A percentile compares a stretch with the other conserved stretches of the same genome.
Conservation (phyloP, 1,284 basidiomycete genomes). For the Cutaneotrichosporon cyanovorans region DNA sequence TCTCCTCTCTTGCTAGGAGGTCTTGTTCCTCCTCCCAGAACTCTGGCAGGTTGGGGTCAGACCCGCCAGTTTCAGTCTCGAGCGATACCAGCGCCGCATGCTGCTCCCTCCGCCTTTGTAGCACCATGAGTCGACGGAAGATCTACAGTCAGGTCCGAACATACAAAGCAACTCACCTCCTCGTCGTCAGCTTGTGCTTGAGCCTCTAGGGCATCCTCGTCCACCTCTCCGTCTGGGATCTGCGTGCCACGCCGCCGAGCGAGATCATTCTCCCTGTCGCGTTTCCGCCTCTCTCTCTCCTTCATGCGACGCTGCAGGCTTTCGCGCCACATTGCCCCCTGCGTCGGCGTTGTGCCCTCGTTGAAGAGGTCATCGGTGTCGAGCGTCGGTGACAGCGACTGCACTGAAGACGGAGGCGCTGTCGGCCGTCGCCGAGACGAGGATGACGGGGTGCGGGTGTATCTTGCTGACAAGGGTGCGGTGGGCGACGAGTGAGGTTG, state of each 20-base stretch:
- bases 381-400: neutral
- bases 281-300: slow-evolving; percentile 27
- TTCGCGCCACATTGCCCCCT: slow-evolving; percentile 37
- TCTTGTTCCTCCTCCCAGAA: slow-evolving; percentile 36
- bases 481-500: slow-evolving; percentile 5
- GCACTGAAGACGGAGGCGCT: neutral
- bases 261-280: slow-evolving; percentile 22
- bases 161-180: slow-evolving; percentile 25
- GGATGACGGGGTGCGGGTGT: slow-evolving; percentile 6
- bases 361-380: slow-evolving; percentile 24
- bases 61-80: slow-evolving; percentile 34
- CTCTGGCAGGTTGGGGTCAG: slow-evolving; percentile 29
- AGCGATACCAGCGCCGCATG: slow-evolving; percentile 27
- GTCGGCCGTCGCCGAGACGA: slow-evolving; percentile 3
- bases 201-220: slow-evolving; percentile 33
- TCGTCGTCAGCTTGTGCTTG: slow-evolving; percentile 39
- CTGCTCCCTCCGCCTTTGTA: slow-evolving; percentile 28
- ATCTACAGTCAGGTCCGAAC: slow-evolving; percentile 22
- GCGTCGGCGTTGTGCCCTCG: slow-evolving; percentile 31
- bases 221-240: slow-evolving; percentile 9
- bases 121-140: slow-evolving; percentile 37
- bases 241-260: slow-evolving; percentile 21
- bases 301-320: slow-evolving; percentile 27
- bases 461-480: slow-evolving; percentile 13
- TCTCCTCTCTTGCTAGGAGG: slow-evolving; percentile 17